Percentiles rank a stretch among this genome's conserved stretches.
Evolutionary conservation across 352 stramenopile genomes (phyloP).

Genomic region (Thalassiosira pacifica): DNA sequence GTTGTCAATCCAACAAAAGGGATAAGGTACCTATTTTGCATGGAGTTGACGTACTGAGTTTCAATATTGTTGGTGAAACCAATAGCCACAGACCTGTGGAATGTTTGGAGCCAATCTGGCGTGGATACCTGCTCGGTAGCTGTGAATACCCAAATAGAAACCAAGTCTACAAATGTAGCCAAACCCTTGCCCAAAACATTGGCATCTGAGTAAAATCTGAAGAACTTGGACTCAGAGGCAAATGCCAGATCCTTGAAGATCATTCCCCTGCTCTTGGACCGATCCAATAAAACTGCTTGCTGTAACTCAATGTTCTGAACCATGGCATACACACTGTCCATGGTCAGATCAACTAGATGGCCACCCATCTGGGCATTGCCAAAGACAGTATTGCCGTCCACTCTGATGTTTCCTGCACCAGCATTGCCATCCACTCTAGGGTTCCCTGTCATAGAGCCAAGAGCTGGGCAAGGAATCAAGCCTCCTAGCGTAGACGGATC

Average conservation of each 20-base stretch:
- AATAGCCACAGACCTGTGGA: background rate
- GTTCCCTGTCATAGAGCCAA: too few relatives aligned
- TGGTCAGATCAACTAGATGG: background rate
- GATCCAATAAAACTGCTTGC: background rate
- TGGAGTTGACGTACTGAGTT: background rate
- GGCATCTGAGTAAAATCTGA: background rate
- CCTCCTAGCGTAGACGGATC: too few relatives aligned
- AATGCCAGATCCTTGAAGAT: background rate
- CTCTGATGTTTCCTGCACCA: too few relatives aligned
- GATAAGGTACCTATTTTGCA: background rate
- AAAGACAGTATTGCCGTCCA: background rate
- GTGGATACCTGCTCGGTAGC: background rate
- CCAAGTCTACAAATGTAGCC: background rate
- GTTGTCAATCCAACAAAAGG: background rate
- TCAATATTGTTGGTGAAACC: background rate
- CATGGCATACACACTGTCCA: background rate
- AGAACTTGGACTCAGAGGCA: slow-evolving; percentile 2
- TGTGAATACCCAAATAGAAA: background rate
- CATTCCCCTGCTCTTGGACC: background rate
- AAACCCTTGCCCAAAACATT: background rate
- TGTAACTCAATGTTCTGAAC: background rate
- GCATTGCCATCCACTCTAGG: too few relatives aligned
- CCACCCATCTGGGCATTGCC: background rate
- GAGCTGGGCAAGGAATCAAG: too few relatives aligned
- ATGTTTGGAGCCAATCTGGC: background rate